Conservation (phyloP, 1,139 yeast genomes). For the Kodamaea fungicola region DNA sequence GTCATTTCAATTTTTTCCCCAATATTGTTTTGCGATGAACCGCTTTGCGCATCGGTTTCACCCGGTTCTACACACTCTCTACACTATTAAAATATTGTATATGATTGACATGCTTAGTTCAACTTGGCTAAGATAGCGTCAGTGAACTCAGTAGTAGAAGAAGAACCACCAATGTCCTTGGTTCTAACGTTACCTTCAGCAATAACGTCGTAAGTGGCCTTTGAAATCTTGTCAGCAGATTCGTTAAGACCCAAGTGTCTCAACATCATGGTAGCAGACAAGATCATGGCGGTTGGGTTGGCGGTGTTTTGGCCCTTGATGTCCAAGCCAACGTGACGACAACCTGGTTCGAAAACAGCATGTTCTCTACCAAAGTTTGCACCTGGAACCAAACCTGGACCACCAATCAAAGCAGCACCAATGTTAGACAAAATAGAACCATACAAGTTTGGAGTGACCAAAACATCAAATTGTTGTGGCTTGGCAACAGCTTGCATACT, state of each 20-base stretch:
- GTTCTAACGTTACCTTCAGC: slow-evolving; percentile 83
- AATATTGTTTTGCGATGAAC: no score
- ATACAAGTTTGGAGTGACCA: slow-evolving; percentile 97
- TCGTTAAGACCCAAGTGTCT: slow-evolving; percentile 89
- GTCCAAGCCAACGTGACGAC: slow-evolving; percentile 98
- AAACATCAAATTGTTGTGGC: slow-evolving; percentile 97
- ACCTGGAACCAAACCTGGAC: slow-evolving; percentile 98
- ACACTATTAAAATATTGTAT: no score
- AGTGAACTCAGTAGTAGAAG: slow-evolving; percentile 92
- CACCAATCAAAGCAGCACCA: slow-evolving; percentile 98
- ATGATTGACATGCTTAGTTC: slow-evolving; percentile 20
- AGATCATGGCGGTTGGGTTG: slow-evolving; percentile 97
- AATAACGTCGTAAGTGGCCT: slow-evolving; percentile 85
- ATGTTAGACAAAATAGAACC: slow-evolving; percentile 97
- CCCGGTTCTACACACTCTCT: no score
- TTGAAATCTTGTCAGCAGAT: slow-evolving; percentile 80
- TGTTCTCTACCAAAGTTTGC: slow-evolving; percentile 97
- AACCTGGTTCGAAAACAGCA: slow-evolving; percentile 99
- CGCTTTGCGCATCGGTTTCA: no score
- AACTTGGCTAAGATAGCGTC: slow-evolving; percentile 73
- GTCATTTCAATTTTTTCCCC: neutral
- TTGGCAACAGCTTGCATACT: slow-evolving; percentile 98
- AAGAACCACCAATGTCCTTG: slow-evolving; percentile 82
- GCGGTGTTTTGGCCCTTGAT: slow-evolving; percentile 92
- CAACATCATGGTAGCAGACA: slow-evolving; percentile 85